Percentiles rank a stretch among this genome's conserved stretches.
phyloP scores from a whole-genome alignment of 768 basidiomycete species.

The Termitomyces sp. region DNA sequence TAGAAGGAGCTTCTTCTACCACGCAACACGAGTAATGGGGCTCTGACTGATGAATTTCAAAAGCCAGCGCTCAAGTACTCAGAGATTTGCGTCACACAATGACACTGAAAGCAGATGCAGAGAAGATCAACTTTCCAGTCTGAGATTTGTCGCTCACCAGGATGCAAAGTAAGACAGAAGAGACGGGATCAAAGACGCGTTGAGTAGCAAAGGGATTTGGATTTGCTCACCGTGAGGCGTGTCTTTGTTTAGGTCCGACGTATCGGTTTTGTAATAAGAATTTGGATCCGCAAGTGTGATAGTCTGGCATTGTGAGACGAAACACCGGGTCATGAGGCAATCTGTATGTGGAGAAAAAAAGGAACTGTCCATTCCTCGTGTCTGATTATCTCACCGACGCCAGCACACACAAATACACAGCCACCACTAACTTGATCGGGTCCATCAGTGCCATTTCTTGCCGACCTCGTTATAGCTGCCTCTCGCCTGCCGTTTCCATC shows the following conservation, averaged over 20 bases:
- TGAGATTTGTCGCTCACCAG: not conserved
- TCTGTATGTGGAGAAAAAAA: no score
- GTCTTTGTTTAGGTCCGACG: no score
- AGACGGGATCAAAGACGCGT: not conserved
- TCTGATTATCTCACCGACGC: not conserved
- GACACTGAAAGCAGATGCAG: not conserved
- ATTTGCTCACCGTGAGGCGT: not conserved
- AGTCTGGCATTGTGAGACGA: not conserved
- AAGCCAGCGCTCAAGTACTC: not conserved
- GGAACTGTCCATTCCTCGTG: not conserved
- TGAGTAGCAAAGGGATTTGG: not conserved
- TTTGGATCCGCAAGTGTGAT: not conserved
- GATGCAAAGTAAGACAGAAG: not conserved
- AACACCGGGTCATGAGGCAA: not conserved
- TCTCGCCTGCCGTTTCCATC: not conserved
- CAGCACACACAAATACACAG: not conserved
- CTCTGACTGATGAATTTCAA: not conserved
- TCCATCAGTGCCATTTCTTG: not conserved
- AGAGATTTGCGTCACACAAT: not conserved
- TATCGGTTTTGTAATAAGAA: not conserved
- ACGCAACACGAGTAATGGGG: not conserved
- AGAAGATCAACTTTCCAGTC: not conserved
- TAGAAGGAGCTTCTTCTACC: not conserved
- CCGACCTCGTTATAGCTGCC: not conserved
- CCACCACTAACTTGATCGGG: not conserved